Evolutionary conservation across 2,329 filamentous ascomycete species (phyloP), one percentile per base, ranked within the genome.

Genomic region (Fonsecaea monophora): DNA sequence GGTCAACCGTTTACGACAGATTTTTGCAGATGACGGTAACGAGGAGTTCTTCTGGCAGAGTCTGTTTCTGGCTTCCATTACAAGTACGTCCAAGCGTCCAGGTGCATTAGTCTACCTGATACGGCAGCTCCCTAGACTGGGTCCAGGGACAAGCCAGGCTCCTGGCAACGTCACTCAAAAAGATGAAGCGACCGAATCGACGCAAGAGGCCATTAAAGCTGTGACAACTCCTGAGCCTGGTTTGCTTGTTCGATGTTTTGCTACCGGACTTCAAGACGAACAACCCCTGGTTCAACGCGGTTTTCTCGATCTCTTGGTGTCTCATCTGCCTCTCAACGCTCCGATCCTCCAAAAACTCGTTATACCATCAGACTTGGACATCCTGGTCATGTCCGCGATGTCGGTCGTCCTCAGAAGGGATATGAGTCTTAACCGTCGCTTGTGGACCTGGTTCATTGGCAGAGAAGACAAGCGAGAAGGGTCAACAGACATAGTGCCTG

Each of bases 21-120:
- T 87, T 56, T 86, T 93, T 73, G 84, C 89, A 65, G 81, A 88
- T 34, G 73, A 82, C 54, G 84, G 84, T 8, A 88, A 89, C 9
- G 92, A 94, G 71, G 91, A 92, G 70, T 97, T 95, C 78, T 99
- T 98, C 77, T 99, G 95, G 95, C 95, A 99, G 80, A 97, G 93
- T 77, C 90, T 99, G 75, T 98, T 99, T 74, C 82, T 99, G 18
- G 92, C 94, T 9, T 90, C 92, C 18, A 95, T 99, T 67, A 97
- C 95, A 0, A 94, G 94, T 74, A 87, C 92, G 50, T 93, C 89
- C 68, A 86, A 94, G 68, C 88, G 95, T 63, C 89, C 92, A 70
- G 95, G 95, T 32, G 93, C 93, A 45, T 83, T 99, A 66, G 93
- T 94, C 37, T 99, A 96, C 77, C 83, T 99, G 48, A 84, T 87